These are phyloP conservation scores for Hymenoscyphus occultus DNA, from an alignment of 2,329 filamentous ascomycete genomes.

Conservation along the genomic window DNA sequence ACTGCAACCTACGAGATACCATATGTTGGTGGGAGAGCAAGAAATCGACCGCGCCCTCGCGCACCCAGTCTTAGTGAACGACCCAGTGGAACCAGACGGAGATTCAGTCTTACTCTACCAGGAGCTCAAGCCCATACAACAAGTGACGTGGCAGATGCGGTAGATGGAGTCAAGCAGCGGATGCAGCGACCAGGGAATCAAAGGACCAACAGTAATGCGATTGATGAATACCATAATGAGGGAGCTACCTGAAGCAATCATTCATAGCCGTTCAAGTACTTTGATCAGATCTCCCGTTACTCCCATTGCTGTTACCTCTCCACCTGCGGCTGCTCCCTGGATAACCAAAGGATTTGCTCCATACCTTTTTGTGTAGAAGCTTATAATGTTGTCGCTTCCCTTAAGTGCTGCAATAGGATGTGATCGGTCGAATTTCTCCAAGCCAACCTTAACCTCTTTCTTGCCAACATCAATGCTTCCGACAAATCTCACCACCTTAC, in stretches of 20 bases:
- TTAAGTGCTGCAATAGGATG: conserved; percentile 92
- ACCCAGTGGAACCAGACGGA: conserved; percentile 46
- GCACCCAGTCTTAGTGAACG: conserved; percentile 60
- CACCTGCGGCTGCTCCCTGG: conserved; percentile 90
- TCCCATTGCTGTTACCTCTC: conserved; percentile 96
- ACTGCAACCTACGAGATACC: conserved; percentile 57
- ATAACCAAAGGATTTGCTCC: conserved; percentile 87
- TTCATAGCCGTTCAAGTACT: conserved; percentile 61
- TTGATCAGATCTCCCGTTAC: conserved; percentile 93
- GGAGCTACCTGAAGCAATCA: conserved; percentile 16
- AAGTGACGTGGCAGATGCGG: conserved; percentile 14
- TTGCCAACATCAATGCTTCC: conserved; percentile 85
- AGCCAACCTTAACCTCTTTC: conserved; percentile 82
- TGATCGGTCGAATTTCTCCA: conserved; percentile 83
- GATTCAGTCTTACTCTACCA: conserved; percentile 23
- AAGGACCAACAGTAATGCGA: conserved; percentile 22
- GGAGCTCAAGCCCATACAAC: conserved; percentile 16
- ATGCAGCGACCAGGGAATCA: conserved; percentile 20
- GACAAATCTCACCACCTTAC: conserved; percentile 91
- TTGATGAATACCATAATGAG: conserved; percentile 22
- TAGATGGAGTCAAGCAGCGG: conserved; percentile 24
- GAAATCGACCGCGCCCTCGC: conserved; percentile 56
- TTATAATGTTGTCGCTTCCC: conserved; percentile 98
- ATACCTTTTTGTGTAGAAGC: conserved; percentile 96
- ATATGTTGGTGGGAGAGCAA: conserved; percentile 57